Evolutionary conservation across 2,329 filamentous ascomycete species (phyloP).

Genomic region (Ophiocordyceps robertsii): DNA sequence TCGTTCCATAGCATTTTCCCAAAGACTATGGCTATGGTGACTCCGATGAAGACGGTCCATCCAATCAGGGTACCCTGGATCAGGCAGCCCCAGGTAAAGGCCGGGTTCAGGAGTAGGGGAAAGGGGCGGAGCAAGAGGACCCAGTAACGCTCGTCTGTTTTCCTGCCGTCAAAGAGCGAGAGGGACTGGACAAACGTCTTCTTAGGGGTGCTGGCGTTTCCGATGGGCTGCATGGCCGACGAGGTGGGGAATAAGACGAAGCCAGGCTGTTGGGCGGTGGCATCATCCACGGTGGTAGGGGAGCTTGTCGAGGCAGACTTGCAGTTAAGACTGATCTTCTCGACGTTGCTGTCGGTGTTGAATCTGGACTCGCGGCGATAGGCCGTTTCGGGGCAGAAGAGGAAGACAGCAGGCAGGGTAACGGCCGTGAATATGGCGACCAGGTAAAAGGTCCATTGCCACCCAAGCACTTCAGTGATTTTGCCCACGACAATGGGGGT

Average conservation of each 20-base stretch:
- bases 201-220: conserved; percentile 23
- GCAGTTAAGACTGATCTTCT: conserved; percentile 11
- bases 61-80: conserved; percentile 86
- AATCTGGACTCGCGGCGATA: conserved; percentile 53
- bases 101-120: conserved; percentile 71
- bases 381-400: conserved; percentile 77
- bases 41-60: conserved; percentile 88
- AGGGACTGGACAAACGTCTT: conserved; percentile 50
- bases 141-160: conserved; percentile 62
- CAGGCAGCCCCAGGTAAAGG: conserved; percentile 65
- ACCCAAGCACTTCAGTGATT: conserved; percentile 64
- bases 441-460: conserved; percentile 81
- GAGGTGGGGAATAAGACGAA: conserved; percentile 20
- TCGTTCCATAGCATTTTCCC: too few relatives aligned
- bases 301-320: background rate
- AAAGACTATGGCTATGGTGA: conserved; percentile 72
- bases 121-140: conserved; percentile 59
- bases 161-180: conserved; percentile 65
- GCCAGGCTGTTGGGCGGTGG: conserved; percentile 5
- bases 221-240: conserved; percentile 19
- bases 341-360: conserved; percentile 36
- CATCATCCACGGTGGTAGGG: background rate
- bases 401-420: conserved; percentile 56
- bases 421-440: conserved; percentile 69
- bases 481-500: conserved; percentile 87